Conservation (phyloP, 1,284 basidiomycete species). For the Macrocystidia cucumis region DNA sequence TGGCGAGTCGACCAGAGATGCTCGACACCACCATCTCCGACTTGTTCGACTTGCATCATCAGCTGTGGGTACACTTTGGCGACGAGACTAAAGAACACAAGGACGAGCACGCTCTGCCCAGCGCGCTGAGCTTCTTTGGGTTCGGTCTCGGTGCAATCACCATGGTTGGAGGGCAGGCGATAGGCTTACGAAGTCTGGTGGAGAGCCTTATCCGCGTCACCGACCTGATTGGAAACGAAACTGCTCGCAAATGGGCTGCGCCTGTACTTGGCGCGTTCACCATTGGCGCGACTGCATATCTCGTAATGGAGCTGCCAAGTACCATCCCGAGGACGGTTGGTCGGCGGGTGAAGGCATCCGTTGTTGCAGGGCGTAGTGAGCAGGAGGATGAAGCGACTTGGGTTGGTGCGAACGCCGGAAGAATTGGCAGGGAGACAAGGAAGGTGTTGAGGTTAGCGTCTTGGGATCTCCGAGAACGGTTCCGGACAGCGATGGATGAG, state of each 20-base stretch:
- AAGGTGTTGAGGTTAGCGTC: slow-evolving; percentile 92
- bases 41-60: slow-evolving; percentile 84
- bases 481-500: slow-evolving; percentile 77
- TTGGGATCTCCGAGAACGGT: slow-evolving; percentile 87
- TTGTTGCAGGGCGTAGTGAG: slow-evolving; percentile 30
- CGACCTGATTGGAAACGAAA: slow-evolving; percentile 80
- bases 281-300: slow-evolving; percentile 74
- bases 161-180: slow-evolving; percentile 52
- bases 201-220: slow-evolving; percentile 70
- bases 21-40: slow-evolving; percentile 74
- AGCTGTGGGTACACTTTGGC: slow-evolving; percentile 62
- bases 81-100: slow-evolving; percentile 30
- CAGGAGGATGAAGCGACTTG: slow-evolving; percentile 37
- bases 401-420: slow-evolving; percentile 60
- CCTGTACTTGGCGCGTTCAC: slow-evolving; percentile 77
- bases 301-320: slow-evolving; percentile 84
- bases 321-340: slow-evolving; percentile 92
- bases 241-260: slow-evolving; percentile 80
- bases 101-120: slow-evolving; percentile 45
- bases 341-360: slow-evolving; percentile 59
- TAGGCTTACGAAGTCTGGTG: slow-evolving; percentile 74
- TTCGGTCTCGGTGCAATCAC: slow-evolving; percentile 84
- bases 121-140: slow-evolving; percentile 66
- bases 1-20: slow-evolving; percentile 63
- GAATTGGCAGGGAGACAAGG: slow-evolving; percentile 83